These are phyloP conservation scores for Ophiocordyceps camponoti-floridani DNA, from an alignment of 2,329 filamentous ascomycete genomes.

Conservation along the genomic window DNA sequence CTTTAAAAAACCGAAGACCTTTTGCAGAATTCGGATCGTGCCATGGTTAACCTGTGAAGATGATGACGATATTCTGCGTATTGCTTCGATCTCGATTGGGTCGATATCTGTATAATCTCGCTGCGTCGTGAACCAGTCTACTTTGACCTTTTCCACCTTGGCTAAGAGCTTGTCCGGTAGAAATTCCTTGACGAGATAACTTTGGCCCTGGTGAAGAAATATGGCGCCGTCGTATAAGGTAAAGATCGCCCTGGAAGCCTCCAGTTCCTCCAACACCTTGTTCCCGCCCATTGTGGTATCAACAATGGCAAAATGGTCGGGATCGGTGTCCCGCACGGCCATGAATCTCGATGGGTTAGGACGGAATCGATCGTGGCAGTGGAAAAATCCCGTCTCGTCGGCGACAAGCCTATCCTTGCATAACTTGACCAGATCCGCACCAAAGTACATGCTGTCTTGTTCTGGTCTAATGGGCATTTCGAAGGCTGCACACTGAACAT, in stretches of 20 bases:
- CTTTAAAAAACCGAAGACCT: conserved; percentile 95
- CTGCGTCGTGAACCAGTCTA: conserved; percentile 89
- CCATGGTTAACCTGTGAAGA: conserved; percentile 67
- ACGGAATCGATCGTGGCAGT: conserved; percentile 76
- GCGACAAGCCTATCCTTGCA: conserved; percentile 55
- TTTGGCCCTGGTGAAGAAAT: conserved; percentile 88
- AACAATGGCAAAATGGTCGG: conserved; percentile 86
- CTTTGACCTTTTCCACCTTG: conserved; percentile 72
- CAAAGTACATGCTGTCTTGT: conserved; percentile 66
- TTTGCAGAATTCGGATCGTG: conserved; percentile 66
- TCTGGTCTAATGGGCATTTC: conserved; percentile 81
- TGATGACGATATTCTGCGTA: conserved; percentile 49
- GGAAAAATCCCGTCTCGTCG: conserved; percentile 69
- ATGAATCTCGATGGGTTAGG: conserved; percentile 71
- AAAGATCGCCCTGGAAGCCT: conserved; percentile 86
- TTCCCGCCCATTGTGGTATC: conserved; percentile 74
- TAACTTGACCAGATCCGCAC: conserved; percentile 50
- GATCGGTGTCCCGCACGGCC: conserved; percentile 70
- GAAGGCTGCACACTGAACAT: conserved; percentile 86
- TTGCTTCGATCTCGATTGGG: conserved; percentile 77
- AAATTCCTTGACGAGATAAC: conserved; percentile 83
- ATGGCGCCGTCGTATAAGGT: conserved; percentile 95
- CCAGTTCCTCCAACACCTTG: conserved; percentile 81
- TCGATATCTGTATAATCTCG: conserved; percentile 91
- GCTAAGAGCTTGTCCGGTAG: conserved; percentile 65